Base-by-base conservation (phyloP, 164 flowering plant genomes). In the Magnolia changhungtana region DNA sequence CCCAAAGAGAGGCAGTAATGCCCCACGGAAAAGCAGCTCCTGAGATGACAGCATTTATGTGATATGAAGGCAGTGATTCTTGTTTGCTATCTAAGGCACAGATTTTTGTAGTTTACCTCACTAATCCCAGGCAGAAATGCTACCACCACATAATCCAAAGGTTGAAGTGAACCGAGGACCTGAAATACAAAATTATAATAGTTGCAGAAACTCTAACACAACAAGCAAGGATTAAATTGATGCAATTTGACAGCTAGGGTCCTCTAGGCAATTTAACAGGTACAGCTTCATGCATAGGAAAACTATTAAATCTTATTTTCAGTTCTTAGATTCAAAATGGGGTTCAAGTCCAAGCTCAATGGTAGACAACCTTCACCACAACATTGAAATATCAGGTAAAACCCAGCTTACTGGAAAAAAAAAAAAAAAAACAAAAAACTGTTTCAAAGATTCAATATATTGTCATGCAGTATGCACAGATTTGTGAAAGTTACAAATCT, bases 11-110 rank as follows among this genome's bases (percentile, higher is more conserved):
- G 98, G 98, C 29, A 91, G 81, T 63, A 95, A 80, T 24, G 92
- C 93, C 81, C 98, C 98, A 45, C 98, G 97, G 65, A 95, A 95
- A 74, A 95, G 91, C 50, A 95, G 82, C 81, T 95, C 98, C 97
- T 95, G 80, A 14, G 19, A 49, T 18, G 70, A 61, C 18, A 45
- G 55, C 20, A 29, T 20, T 19, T 8, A 71, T 67, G 50, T 27
- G 29, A 24, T 1, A 13, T 65, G 31, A 20, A 19, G 23, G 19
- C 5, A 21, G 67, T 19, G 24, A 19, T 65, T 65, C 68, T 65
- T 67, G 71, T 13, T 10, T 67, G 71, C 55, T 13, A 49, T 37
- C 18, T 31, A 61, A 64, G 71, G n/a, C 31, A 31, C 19, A 14
- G 7, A 7, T 20, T 19, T 21, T 58, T 50, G 50, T 58, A 29